Conservation (phyloP, 352 stramenopile species). For the Phytopythium boreale region DNA sequence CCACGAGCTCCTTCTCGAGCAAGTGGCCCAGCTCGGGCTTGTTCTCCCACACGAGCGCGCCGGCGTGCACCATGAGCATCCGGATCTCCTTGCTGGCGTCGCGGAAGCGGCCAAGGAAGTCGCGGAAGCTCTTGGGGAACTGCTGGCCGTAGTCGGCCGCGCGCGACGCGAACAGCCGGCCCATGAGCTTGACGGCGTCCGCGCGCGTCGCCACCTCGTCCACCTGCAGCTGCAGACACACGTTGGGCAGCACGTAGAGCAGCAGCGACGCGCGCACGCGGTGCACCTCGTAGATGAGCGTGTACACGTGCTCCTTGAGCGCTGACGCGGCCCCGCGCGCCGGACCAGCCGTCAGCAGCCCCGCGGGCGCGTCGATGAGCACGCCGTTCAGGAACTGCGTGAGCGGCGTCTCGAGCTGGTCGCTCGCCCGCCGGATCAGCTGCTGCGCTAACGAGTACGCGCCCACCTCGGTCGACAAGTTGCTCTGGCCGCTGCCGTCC, state of each 20-base stretch:
- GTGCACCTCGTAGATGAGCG: slow-evolving; percentile 82
- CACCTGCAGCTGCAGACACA: slow-evolving; percentile 84
- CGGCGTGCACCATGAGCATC: slow-evolving; percentile 76
- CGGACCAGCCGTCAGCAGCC: slow-evolving; percentile 6
- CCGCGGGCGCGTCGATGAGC: slow-evolving; percentile 46
- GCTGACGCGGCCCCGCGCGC: slow-evolving; percentile 41
- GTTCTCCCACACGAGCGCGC: slow-evolving; percentile 65
- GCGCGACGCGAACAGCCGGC: slow-evolving; percentile 73
- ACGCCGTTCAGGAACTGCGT: slow-evolving; percentile 83
- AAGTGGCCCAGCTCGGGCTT: slow-evolving; percentile 55
- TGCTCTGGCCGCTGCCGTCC: neutral
- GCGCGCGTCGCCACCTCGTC: slow-evolving; percentile 82
- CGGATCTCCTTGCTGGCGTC: slow-evolving; percentile 87
- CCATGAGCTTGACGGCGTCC: slow-evolving; percentile 72
- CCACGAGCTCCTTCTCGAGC: slow-evolving; percentile 73
- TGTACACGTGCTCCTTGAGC: slow-evolving; percentile 80
- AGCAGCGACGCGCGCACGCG: slow-evolving; percentile 73
- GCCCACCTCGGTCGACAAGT: slow-evolving; percentile 14
- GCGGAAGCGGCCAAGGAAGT: slow-evolving; percentile 83
- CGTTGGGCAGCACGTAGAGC: slow-evolving; percentile 81
- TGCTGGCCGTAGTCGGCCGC: slow-evolving; percentile 69
- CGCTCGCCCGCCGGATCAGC: slow-evolving; percentile 69
- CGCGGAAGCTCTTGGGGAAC: slow-evolving; percentile 82
- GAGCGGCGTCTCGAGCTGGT: slow-evolving; percentile 61
- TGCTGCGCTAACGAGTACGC: slow-evolving; percentile 64